Conservation (phyloP, 2,329 filamentous ascomycete genomes). For the Helotiales sp. region DNA sequence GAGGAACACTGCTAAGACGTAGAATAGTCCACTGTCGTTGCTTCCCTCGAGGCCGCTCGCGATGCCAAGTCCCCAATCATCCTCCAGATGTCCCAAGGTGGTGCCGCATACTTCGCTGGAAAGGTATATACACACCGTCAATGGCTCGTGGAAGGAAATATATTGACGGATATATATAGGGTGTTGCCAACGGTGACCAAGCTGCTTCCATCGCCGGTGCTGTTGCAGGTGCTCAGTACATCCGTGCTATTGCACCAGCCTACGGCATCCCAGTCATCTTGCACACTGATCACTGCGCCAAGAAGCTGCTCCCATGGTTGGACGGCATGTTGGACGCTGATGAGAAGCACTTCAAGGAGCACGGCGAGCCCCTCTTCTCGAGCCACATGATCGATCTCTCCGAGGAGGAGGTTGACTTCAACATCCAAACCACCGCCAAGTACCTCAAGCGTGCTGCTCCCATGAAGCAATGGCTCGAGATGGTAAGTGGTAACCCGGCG, state of each 20-base stretch:
- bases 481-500: slow-evolving; percentile 56
- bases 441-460: slow-evolving; percentile 94
- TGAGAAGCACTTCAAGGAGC: slow-evolving; percentile 90
- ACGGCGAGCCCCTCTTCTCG: slow-evolving; percentile 90
- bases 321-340: slow-evolving; percentile 95
- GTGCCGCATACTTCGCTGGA: slow-evolving; percentile 89
- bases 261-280: slow-evolving; percentile 92
- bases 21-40: slow-evolving; percentile 84
- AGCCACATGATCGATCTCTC: slow-evolving; percentile 99
- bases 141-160: neutral
- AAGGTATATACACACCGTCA: slow-evolving; percentile 53
- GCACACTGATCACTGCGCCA: slow-evolving; percentile 98
- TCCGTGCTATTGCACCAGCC: slow-evolving; percentile 79
- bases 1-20: neutral
- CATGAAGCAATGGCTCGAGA: slow-evolving; percentile 99
- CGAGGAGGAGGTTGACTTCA: slow-evolving; percentile 86
- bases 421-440: slow-evolving; percentile 87
- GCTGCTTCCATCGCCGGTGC: slow-evolving; percentile 84
- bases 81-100: slow-evolving; percentile 91
- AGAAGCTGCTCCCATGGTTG: slow-evolving; percentile 98
- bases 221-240: slow-evolving; percentile 89
- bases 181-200: slow-evolving; percentile 80
- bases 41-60: slow-evolving; percentile 89
- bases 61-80: slow-evolving; percentile 90
- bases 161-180: slow-evolving; percentile 44